Evolutionary conservation across 2,329 filamentous ascomycete species (phyloP), one percentile per base, ranked within the genome.

Genomic region (Nectriaceae sp.): DNA sequence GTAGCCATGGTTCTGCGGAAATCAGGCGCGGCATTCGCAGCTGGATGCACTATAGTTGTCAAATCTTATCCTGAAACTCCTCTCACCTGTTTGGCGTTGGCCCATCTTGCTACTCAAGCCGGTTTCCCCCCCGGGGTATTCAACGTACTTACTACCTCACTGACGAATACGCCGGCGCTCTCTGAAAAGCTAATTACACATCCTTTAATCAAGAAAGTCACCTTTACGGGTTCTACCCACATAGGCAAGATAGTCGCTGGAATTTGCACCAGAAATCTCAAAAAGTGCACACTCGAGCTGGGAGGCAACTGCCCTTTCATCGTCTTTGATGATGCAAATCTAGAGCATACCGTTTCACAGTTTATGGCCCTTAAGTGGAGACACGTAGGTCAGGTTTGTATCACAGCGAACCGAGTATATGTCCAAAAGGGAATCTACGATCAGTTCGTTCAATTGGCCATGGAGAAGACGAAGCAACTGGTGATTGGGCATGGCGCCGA

Each of bases 21-120:
- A 44, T 66, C 71, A 1, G 71, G 65, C 0, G 70, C 83, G 0
- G 82, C 82, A 0, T 71, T 90, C 21, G 88, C 87, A 8, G 87
- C 87, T 10, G 87, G 87, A 19, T 90, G 87, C 65, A 89, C 86
- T 1, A 88, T 92, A 82, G 75, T 92, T 3, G 75, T 82, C 8
- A 90, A 90, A 69, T 85, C 86, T 2, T 85, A 82, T 2, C 85
- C 85, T 0, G 85, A 90, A 65, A 90, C 88, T 2, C 89, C 88
- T 0, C 79, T 89, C 54, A 89, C 86, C 31, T 81, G 84, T 1
- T 80, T 89, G 29, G 84, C 85, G 0, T 70, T 91, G 8, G 85
- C 84, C 1, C 79, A 85, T 57, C 77, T 92, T n/a, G 85, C 84
- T 0, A 73, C 79, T 33, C 78, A 85, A 19, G 89, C 89, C 0